These are phyloP conservation scores for Karstenula rhodostoma DNA, from an alignment of 2,329 filamentous ascomycete genomes.

Conservation along the genomic window DNA sequence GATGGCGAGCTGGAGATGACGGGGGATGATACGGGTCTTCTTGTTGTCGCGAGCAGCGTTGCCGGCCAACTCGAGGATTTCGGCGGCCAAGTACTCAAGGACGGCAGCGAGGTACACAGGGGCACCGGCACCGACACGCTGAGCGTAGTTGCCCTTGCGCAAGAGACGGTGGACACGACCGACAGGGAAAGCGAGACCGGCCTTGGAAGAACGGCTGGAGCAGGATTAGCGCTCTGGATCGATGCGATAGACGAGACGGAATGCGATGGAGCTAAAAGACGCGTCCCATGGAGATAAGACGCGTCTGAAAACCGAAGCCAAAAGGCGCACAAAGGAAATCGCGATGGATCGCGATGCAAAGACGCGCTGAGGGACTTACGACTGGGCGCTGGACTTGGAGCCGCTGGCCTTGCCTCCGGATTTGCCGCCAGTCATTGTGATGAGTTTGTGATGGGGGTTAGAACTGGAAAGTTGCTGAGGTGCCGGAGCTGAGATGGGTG, in stretches of 20 bases:
- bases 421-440: conserved; percentile 99
- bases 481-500: conserved; percentile 22
- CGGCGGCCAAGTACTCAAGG: conserved; percentile 96
- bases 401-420: conserved; percentile 99
- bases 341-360: conserved; percentile 22
- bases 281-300: conserved; percentile 50
- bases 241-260: conserved; percentile 15
- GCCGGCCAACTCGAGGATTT: conserved; percentile 98
- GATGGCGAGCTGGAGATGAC: conserved; percentile 98
- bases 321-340: conserved; percentile 15
- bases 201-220: conserved; percentile 96
- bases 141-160: conserved; percentile 99
- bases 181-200: conserved; percentile 97
- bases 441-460: conserved; percentile 33
- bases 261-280: conserved; percentile 39
- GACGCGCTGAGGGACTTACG: conserved; percentile 70
- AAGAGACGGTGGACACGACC: conserved; percentile 99
- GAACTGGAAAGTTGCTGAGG: conserved; percentile 36
- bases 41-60: conserved; percentile 99
- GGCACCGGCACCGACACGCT: conserved; percentile 98
- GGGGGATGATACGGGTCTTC: conserved; percentile 99
- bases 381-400: conserved; percentile 95
- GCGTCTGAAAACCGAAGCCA: conserved; percentile 25
- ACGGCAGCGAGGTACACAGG: conserved; percentile 97
- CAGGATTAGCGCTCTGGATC: conserved; percentile 26